Evolutionary conservation across 108 stramenopile species (phyloP).

Genomic region (Licmophora abbreviata): DNA sequence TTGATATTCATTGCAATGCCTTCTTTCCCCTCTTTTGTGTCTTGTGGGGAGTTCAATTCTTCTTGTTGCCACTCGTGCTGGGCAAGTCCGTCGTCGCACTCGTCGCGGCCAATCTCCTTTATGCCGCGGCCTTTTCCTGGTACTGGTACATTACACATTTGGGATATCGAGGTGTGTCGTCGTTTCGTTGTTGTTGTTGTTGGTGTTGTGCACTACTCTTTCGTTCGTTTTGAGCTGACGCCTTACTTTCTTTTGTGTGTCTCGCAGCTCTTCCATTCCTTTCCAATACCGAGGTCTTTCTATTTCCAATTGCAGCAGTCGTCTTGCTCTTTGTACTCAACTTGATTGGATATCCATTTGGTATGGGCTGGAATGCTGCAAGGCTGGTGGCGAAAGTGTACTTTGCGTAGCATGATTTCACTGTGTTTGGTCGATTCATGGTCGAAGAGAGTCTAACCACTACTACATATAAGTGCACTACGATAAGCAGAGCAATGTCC

Average conservation of each 20-base stretch:
- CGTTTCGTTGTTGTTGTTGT: constrained; percentile 4
- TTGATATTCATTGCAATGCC: constrained; percentile 97
- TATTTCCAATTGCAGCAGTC: constrained; percentile 89
- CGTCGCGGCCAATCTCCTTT: constrained; percentile 83
- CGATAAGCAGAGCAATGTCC: too few relatives aligned
- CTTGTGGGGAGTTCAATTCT: constrained; percentile 91
- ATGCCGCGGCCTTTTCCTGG: constrained; percentile 81
- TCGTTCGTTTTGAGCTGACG: not conserved
- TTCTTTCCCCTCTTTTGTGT: constrained; percentile 92
- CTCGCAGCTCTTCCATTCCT: constrained; percentile 79
- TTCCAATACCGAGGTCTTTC: constrained; percentile 89
- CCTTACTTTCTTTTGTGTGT: not conserved
- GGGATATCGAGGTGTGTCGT: constrained; percentile 73
- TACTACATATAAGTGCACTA: too few relatives aligned
- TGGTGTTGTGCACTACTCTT: too few relatives aligned
- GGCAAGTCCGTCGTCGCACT: constrained; percentile 68
- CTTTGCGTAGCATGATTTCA: constrained; percentile 35
- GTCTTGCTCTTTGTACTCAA: constrained; percentile 66
- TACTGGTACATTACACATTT: constrained; percentile 97
- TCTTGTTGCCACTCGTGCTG: constrained; percentile 87
- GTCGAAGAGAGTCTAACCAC: too few relatives aligned
- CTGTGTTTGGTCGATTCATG: too few relatives aligned
- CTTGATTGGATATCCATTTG: constrained; percentile 81
- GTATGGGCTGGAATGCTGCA: constrained; percentile 79
- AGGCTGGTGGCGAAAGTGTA: constrained; percentile 70